Conservation (phyloP, 306 rosid species). For the Prunus mira region DNA sequence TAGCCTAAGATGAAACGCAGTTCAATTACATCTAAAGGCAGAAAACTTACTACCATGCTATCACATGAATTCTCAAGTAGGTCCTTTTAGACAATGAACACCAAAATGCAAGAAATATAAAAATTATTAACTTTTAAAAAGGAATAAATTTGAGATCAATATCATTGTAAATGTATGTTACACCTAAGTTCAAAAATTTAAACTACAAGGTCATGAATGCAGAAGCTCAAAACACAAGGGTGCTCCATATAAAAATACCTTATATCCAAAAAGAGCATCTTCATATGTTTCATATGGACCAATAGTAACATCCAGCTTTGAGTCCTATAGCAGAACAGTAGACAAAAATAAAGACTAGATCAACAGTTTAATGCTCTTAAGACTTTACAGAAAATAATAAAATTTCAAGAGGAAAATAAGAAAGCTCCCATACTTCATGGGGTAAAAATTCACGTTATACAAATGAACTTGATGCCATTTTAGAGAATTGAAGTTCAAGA, state of each 20-base stretch:
- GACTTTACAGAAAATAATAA: slow-evolving; percentile 9
- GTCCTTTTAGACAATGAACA: not conserved
- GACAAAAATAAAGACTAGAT: slow-evolving; percentile 5
- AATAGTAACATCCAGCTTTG: slow-evolving; percentile 83
- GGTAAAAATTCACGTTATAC: too few species aligned
- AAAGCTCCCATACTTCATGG: not conserved
- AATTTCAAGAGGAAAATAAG: not conserved
- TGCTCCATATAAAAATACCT: slow-evolving; percentile 39
- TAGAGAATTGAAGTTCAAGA: not conserved
- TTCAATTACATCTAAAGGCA: not conserved
- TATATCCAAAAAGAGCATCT: slow-evolving; percentile 85
- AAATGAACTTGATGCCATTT: not conserved
- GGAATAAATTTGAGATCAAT: not conserved
- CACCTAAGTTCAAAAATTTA: slow-evolving; percentile 1
- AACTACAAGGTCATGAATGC: slow-evolving; percentile 2
- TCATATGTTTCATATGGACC: slow-evolving; percentile 98
- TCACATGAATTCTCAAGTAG: not conserved
- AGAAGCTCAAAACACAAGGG: not conserved
- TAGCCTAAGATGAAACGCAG: slow-evolving; percentile 54
- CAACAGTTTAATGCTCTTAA: slow-evolving; percentile 22
- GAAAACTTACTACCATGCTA: not conserved
- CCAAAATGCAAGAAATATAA: slow-evolving; percentile 17
- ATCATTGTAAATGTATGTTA: not conserved
- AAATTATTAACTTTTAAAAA: slow-evolving; percentile 7
- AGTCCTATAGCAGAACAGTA: slow-evolving; percentile 51